phyloP scores from a whole-genome alignment of 129 eudicot species.

The Tanacetum coccineum region DNA sequence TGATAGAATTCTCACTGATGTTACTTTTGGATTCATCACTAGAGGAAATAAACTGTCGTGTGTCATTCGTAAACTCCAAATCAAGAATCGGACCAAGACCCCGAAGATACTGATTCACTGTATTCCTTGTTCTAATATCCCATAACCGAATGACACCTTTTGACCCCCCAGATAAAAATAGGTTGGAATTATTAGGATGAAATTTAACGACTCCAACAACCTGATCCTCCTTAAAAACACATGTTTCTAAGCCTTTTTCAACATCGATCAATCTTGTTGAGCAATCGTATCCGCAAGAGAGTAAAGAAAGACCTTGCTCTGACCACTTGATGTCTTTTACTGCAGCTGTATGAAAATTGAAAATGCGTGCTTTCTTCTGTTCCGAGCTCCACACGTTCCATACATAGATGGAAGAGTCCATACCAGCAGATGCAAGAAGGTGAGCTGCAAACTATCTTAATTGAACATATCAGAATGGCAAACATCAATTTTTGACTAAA shows the following conservation, averaged over 20 bases:
- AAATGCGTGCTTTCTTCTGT: constrained; percentile 53
- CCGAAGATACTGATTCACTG: constrained; percentile 59
- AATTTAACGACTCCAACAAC: constrained; percentile 74
- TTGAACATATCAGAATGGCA: constrained; percentile 34
- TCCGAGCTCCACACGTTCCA: constrained; percentile 87
- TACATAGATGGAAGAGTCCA: constrained; percentile 72
- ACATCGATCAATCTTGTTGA: constrained; percentile 73
- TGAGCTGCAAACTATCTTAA: constrained; percentile 72
- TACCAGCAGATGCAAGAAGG: constrained; percentile 95
- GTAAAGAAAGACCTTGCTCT: constrained; percentile 56
- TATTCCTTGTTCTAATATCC: constrained; percentile 72
- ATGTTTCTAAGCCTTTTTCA: constrained; percentile 73
- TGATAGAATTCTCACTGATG: constrained; percentile 75
- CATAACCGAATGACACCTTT: constrained; percentile 73
- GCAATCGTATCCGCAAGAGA: constrained; percentile 93
- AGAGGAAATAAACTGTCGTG: constrained; percentile 66
- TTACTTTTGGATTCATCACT: constrained; percentile 88
- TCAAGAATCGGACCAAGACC: constrained; percentile 87
- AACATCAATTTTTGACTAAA: not conserved
- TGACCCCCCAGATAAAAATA: constrained; percentile 91
- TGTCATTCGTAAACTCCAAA: constrained; percentile 64
- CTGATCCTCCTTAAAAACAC: constrained; percentile 69
- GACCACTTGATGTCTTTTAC: constrained; percentile 96
- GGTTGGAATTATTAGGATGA: constrained; percentile 69
- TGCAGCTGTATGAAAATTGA: constrained; percentile 63